Percentiles rank a stretch among this genome's conserved stretches.
phyloP scores from a whole-genome alignment of 495 filamentous ascomycete genomes.

The Talaromyces wortmannii region DNA sequence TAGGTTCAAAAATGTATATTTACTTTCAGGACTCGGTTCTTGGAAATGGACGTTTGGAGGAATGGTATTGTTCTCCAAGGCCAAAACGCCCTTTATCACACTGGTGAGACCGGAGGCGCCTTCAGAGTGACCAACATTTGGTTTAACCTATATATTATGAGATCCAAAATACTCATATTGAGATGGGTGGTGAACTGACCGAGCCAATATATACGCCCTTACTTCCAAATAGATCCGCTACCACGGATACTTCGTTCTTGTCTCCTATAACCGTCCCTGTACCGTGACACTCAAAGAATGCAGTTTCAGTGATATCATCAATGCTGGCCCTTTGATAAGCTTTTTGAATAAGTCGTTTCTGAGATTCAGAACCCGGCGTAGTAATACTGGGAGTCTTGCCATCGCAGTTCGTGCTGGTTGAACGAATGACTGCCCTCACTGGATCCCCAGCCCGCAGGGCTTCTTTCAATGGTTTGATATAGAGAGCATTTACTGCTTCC shows the following conservation, averaged over 20 bases:
- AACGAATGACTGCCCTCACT: slow-evolving; percentile 30
- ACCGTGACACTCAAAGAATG: slow-evolving; percentile 22
- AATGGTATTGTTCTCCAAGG: slow-evolving; percentile 39
- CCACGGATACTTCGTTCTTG: not conserved
- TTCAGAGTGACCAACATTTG: slow-evolving; percentile 46
- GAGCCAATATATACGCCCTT: slow-evolving; percentile 45
- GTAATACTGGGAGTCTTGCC: slow-evolving; percentile 17
- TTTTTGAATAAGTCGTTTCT: slow-evolving; percentile 24
- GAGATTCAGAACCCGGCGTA: slow-evolving; percentile 16
- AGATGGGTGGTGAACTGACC: slow-evolving; percentile 7
- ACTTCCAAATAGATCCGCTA: slow-evolving; percentile 5
- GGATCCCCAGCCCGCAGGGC: slow-evolving; percentile 26
- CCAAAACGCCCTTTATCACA: slow-evolving; percentile 48
- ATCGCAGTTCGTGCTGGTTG: slow-evolving; percentile 22
- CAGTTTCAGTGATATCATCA: slow-evolving; percentile 10
- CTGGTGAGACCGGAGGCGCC: slow-evolving; percentile 48
- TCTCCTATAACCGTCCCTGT: slow-evolving; percentile 19
- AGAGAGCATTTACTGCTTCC: slow-evolving; percentile 37
- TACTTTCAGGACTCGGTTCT: slow-evolving; percentile 16
- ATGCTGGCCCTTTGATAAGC: slow-evolving; percentile 23
- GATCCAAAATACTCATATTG: not conserved
- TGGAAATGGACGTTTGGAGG: slow-evolving; percentile 37
- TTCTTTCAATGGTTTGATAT: slow-evolving; percentile 21
- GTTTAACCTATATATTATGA: slow-evolving; percentile 26
- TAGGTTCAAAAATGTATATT: not conserved